These are phyloP conservation scores for Nakaseomyces kungkrabaensis DNA, from an alignment of 1,139 yeast genomes.

Conservation along the genomic window DNA sequence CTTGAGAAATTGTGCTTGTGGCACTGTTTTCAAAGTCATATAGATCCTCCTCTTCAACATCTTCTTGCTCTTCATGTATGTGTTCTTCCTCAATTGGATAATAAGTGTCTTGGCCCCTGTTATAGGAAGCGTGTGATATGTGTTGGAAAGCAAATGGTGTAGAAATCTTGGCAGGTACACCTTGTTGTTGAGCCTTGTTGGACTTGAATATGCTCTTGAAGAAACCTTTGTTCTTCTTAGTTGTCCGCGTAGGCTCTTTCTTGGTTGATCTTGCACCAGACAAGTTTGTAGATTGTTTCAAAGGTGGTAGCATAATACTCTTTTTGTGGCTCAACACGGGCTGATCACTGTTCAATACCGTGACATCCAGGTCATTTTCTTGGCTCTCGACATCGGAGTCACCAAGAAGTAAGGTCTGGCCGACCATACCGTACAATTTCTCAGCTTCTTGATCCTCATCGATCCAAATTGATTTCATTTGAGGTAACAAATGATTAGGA, in stretches of 20 bases:
- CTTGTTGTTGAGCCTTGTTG: constrained; percentile 1
- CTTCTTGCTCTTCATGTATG: not conserved
- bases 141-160: constrained; percentile 26
- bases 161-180: constrained; percentile 12
- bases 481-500: constrained; percentile 15
- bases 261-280: no score
- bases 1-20: no score
- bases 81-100: not conserved
- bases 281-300: constrained; percentile 11
- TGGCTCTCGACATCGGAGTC: constrained; percentile 7
- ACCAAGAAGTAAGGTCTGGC: constrained; percentile 4
- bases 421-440: constrained; percentile 16
- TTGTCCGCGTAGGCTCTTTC: not conserved
- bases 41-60: not conserved
- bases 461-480: constrained; percentile 35
- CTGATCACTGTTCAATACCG: constrained; percentile 26
- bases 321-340: constrained; percentile 26
- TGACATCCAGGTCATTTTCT: constrained; percentile 21
- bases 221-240: constrained; percentile 4
- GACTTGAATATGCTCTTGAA: constrained; percentile 4
- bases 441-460: constrained; percentile 32
- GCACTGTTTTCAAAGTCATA: not conserved
- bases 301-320: constrained; percentile 29
- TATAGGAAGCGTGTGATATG: constrained; percentile 23
- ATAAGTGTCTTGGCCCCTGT: not conserved